These are phyloP conservation scores for Nelumbo lutea DNA, from an alignment of 164 flowering plant genomes.

Conservation along the genomic window DNA sequence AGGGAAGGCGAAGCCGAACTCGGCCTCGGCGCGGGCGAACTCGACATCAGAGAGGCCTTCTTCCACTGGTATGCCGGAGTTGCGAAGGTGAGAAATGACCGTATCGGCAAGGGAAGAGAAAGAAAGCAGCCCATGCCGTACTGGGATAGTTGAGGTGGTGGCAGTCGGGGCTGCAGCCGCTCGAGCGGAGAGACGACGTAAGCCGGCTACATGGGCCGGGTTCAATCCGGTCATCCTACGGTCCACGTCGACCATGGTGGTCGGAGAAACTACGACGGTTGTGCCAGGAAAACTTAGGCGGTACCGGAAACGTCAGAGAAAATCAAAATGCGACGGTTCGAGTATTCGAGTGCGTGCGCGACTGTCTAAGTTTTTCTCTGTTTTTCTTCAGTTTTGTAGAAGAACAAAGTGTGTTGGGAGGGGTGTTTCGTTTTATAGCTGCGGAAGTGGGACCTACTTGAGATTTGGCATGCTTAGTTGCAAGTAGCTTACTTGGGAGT, in stretches of 20 bases:
- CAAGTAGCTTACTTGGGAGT: no score
- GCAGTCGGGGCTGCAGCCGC: slow-evolving; percentile 58
- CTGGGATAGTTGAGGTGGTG: slow-evolving; percentile 31
- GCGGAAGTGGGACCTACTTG: slow-evolving; percentile 3
- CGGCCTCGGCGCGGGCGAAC: slow-evolving; percentile 77
- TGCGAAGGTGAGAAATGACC: slow-evolving; percentile 57
- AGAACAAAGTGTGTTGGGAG: background rate
- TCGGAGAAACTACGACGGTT: background rate
- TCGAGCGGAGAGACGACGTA: slow-evolving; percentile 88
- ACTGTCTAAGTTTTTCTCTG: background rate
- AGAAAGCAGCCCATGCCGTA: slow-evolving; percentile 57
- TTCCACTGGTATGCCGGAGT: slow-evolving; percentile 53
- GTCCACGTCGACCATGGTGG: slow-evolving; percentile 89
- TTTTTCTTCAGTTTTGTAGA: background rate
- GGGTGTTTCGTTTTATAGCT: background rate
- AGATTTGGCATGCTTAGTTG: background rate
- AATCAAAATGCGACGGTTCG: background rate
- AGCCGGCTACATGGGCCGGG: slow-evolving; percentile 85
- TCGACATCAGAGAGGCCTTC: slow-evolving; percentile 77
- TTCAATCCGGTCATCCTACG: slow-evolving; percentile 71
- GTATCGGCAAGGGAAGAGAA: slow-evolving; percentile 61
- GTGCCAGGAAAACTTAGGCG: no score
- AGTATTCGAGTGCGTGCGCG: background rate
- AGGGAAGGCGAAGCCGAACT: slow-evolving; percentile 86
- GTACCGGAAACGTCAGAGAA: background rate